Base-by-base conservation (phyloP, 2,329 filamentous ascomycete genomes). In the Phialophora verrucosa region DNA sequence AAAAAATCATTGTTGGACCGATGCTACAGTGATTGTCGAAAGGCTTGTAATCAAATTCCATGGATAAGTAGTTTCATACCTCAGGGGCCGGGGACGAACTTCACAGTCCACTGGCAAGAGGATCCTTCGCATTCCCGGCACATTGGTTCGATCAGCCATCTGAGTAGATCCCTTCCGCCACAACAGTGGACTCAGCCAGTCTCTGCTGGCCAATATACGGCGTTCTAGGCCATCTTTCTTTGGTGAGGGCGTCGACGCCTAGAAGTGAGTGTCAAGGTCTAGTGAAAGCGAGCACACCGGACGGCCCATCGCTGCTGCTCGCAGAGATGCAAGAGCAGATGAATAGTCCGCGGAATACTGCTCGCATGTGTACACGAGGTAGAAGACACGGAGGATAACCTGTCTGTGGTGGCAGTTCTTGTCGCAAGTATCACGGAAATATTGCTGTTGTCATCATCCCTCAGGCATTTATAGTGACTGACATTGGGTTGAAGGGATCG, bases 21-120 rank as follows among this genome's bases (percentile, higher is more conserved):
- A 14, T 42, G 35, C 14, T 38, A 14, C 27, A 27, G 27, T 27
- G 11, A 10, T 38, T 3, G 35, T 38, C 35, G 14, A 11, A 38
- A 12, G 35, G 44, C 44, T 14, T 50, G 47, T 50, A 50, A 50
- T 50, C 47, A 50, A 50, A 50, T 20, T 25, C 47, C 47, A 11
- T 14, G 11, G 12, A 4, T 42, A 14, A 12, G 6, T 25, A 12
- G 47, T 50, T n/a, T 50, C n/a, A 49, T 50, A 50, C n/a, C 7
- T 20, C 47, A 50, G 47, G 20, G 3, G n/a, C 10, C 20, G 4
- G 47, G 23, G 8, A 50, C 23, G 7, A 11, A 10, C 12, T 25
- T 8, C 23, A 50, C 35, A 17, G 35, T 17, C 35, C 12, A 14
- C 12, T 42, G 12, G 1, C 12, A 4, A 42, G 12, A 17, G 12